phyloP scores from a whole-genome alignment of 2,329 filamentous ascomycete genomes.

The Fusarium nematophilum region DNA sequence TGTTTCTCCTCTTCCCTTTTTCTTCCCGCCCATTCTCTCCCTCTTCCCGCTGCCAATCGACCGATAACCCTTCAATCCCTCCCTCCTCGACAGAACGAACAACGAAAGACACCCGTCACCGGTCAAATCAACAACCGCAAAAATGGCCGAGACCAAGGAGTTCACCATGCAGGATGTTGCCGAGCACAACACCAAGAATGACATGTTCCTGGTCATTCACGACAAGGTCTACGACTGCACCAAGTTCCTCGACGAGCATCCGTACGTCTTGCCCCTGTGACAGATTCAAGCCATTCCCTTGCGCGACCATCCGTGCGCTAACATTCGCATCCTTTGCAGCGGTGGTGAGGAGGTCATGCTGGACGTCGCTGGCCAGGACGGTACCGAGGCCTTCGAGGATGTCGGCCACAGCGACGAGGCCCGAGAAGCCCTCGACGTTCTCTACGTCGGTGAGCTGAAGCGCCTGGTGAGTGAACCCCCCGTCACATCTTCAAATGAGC shows the following conservation, averaged over 20 bases:
- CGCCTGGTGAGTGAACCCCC: constrained; percentile 70
- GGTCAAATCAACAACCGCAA: constrained; percentile 33
- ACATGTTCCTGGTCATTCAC: constrained; percentile 90
- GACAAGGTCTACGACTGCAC: constrained; percentile 94
- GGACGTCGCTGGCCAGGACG: constrained; percentile 94
- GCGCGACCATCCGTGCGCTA: constrained; percentile 25
- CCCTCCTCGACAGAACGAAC: constrained; percentile 17
- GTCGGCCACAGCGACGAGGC: constrained; percentile 99
- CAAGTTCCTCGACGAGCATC: constrained; percentile 97
- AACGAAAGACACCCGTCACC: constrained; percentile 23
- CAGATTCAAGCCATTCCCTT: constrained; percentile 2
- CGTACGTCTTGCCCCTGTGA: constrained; percentile 66
- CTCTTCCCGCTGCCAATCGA: constrained; percentile 22
- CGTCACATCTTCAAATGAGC: background rate
- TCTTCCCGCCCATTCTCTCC: constrained; percentile 14
- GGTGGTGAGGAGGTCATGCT: constrained; percentile 98
- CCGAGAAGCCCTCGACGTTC: constrained; percentile 86
- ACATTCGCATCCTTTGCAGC: constrained; percentile 60
- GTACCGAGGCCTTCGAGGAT: constrained; percentile 98
- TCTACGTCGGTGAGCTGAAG: constrained; percentile 83
- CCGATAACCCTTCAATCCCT: constrained; percentile 8
- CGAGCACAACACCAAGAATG: constrained; percentile 92
- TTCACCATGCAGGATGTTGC: constrained; percentile 85
- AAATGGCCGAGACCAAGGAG: constrained; percentile 54
- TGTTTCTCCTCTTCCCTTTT: constrained; percentile 23